Evolutionary conservation across 768 basidiomycete genomes (phyloP).

Genomic region (Sarcomyxa edulis): DNA sequence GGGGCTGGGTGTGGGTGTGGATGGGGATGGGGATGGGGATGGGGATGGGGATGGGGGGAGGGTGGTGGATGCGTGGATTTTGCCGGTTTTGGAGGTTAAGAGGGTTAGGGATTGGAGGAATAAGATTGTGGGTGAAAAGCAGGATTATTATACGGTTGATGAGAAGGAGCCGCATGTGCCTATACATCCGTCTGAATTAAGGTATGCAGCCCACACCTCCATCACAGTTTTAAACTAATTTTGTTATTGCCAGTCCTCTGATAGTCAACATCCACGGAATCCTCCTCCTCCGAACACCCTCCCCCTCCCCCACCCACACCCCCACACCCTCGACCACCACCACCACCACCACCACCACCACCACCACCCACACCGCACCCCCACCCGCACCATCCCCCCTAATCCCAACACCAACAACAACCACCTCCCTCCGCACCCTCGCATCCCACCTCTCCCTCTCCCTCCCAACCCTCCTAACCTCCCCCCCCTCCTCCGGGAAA

Average conservation of each 20-base stretch:
- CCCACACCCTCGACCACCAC: constrained; percentile 54
- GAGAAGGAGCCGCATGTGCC: constrained; percentile 23
- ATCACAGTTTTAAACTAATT: constrained; percentile 1
- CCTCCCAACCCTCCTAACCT: constrained; percentile 77
- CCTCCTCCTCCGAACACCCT: constrained; percentile 48
- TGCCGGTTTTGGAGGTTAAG: constrained; percentile 65
- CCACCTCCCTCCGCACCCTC: constrained; percentile 53
- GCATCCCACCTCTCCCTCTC: constrained; percentile 62
- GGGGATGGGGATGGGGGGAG: constrained; percentile 39
- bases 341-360: constrained; percentile 58
- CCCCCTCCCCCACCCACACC: constrained; percentile 39
- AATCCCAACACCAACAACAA: constrained; percentile 61
- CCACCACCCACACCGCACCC: constrained; percentile 23
- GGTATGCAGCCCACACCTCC: constrained; percentile 33
- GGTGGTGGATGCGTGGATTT: constrained; percentile 73
- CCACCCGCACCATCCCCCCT: constrained; percentile 29
- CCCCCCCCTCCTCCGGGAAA: constrained; percentile 87
- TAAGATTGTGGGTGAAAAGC: constrained; percentile 29
- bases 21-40: constrained; percentile 47
- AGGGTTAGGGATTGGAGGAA: constrained; percentile 51
- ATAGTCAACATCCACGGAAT: constrained; percentile 62
- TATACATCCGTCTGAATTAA: constrained; percentile 45
- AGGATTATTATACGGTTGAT: constrained; percentile 42
- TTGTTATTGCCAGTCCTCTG: constrained; percentile 38
- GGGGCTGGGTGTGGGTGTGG: constrained; percentile 41